Base-by-base conservation (phyloP, 202 grass and related monocot species). In the Hordeum pubiflorum region DNA sequence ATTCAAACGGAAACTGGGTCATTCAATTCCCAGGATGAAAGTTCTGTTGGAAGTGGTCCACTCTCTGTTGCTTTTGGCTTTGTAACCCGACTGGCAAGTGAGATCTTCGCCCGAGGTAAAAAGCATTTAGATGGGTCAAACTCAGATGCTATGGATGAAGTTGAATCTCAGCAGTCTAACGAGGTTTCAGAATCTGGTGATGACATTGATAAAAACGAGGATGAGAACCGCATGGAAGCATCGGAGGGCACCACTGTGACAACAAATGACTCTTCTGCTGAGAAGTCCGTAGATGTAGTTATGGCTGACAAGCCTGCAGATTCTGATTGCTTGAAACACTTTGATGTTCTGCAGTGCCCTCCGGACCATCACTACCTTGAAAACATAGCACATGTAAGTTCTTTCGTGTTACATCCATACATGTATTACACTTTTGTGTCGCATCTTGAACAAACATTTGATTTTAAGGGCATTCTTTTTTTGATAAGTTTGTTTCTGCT, bases 41-140 rank as follows among this genome's bases (percentile, higher is more conserved):
- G 17, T 70, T 76, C 78, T 90, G 88, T 84, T 27, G 64, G 81
- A 84, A 87, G 79, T 69, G 86, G 96, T 48, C 86, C 96, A 20
- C 85, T 99, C n/a, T 88, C 96, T 34, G 80, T 90, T 88, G 96
- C 96, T 80, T 54, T 99, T 81, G 96, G 85, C 24, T 99, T 89
- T 89, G 68, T 95, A 15, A 88, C 90, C 23, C 90, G 91, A 52
- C 46, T 96, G 26, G 92, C 96, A 0, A 91, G 89, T 62, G 96
- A 79, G 76, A 81, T 99, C 63, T 99, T 99, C 86, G 63, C 89
- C 86, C 96, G 82, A 83, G 90, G 87, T 74, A 99, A 88, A 84
- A 96, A 88, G 62, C 87, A 94, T 83, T 83, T 82, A 76, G 83
- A 89, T 78, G 69, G 81, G 50, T 94, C 87, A 63, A 79, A 58